Conservation (phyloP, 108 stramenopile species). For the Nitzschia palea region DNA sequence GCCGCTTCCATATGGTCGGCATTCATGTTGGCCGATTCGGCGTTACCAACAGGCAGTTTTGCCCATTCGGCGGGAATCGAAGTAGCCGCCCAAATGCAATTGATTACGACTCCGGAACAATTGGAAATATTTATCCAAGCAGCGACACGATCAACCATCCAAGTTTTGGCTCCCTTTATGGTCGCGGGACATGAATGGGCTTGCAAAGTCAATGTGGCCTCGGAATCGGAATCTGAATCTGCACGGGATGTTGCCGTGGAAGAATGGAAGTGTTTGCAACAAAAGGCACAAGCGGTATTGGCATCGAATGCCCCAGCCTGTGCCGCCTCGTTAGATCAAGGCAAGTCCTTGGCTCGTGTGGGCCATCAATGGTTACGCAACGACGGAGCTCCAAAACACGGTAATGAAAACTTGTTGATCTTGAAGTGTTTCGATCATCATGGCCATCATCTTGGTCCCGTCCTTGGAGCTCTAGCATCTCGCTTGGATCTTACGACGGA, state of each 20-base stretch:
- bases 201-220: not conserved
- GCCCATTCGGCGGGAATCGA: constrained; percentile 86
- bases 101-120: constrained; percentile 30
- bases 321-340: constrained; percentile 79
- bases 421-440: constrained; percentile 8
- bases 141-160: constrained; percentile 59
- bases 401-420: not conserved
- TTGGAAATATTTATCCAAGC: constrained; percentile 51
- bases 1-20: constrained; percentile 39
- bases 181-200: constrained; percentile 41
- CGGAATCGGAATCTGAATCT: no score
- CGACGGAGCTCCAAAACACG: no score
- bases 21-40: constrained; percentile 69
- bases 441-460: constrained; percentile 54
- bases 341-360: constrained; percentile 69
- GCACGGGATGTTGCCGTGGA: not conserved
- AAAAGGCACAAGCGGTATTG: constrained; percentile 50
- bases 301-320: constrained; percentile 64
- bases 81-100: constrained; percentile 72
- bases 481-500: constrained; percentile 32
- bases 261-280: constrained; percentile 48
- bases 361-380: constrained; percentile 45
- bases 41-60: constrained; percentile 80
- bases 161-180: constrained; percentile 58
- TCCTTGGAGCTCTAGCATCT: constrained; percentile 57